These are phyloP conservation scores for Eucalyptus pauciflora DNA, from an alignment of 345 rosid species.

Conservation along the genomic window DNA sequence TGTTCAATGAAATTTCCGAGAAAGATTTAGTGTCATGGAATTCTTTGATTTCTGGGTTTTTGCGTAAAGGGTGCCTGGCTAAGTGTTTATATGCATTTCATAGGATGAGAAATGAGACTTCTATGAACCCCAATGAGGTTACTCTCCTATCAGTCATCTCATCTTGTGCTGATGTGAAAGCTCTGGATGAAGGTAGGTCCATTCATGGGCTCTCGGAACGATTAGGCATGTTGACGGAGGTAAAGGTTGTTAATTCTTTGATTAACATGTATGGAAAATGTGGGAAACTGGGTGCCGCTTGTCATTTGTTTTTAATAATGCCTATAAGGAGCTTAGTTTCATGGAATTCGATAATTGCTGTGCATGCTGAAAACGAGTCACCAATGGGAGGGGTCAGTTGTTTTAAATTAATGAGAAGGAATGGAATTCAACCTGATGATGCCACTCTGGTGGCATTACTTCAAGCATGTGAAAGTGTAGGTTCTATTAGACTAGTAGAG, in stretches of 20 bases:
- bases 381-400: slow-evolving; percentile 20
- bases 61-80: slow-evolving; percentile 16
- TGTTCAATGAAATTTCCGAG: slow-evolving; percentile 55
- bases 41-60: slow-evolving; percentile 44
- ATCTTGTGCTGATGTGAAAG: slow-evolving; percentile 23
- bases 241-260: slow-evolving; percentile 42
- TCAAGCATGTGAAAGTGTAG: slow-evolving; percentile 40
- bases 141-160: slow-evolving; percentile 44
- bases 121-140: slow-evolving; percentile 35
- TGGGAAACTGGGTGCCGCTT: slow-evolving; percentile 20
- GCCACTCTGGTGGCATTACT: slow-evolving; percentile 35
- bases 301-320: slow-evolving; percentile 28
- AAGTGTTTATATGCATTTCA: slow-evolving; percentile 19
- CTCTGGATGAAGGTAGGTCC: slow-evolving; percentile 27
- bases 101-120: slow-evolving; percentile 25
- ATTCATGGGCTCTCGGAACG: slow-evolving; percentile 45
- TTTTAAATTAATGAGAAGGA: slow-evolving; percentile 34
- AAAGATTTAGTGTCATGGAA: slow-evolving; percentile 62
- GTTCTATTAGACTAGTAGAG: slow-evolving; percentile 30
- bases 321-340: slow-evolving; percentile 37
- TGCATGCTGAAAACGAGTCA: slow-evolving; percentile 20
- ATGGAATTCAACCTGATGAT: slow-evolving; percentile 35
- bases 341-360: slow-evolving; percentile 48
- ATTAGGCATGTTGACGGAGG: slow-evolving; percentile 25
- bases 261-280: slow-evolving; percentile 51